Percentiles rank a stretch among this genome's conserved stretches.
These are phyloP conservation scores for Scenedesmus sp. DNA, from an alignment of 163 green algal genomes.

Conservation along the genomic window DNA sequence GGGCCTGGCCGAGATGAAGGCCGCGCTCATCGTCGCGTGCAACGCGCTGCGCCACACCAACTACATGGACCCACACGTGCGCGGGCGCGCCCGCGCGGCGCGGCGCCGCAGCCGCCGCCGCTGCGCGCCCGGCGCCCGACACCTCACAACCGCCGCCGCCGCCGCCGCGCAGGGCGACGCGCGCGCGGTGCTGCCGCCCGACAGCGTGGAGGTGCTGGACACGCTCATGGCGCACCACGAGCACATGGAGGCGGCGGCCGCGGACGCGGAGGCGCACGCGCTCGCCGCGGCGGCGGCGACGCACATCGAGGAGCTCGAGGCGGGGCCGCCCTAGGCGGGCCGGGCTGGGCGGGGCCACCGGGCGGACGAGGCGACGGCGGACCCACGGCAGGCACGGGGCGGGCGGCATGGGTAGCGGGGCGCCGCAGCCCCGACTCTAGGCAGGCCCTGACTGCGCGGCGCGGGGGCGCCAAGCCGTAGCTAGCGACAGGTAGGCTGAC, in stretches of 20 bases:
- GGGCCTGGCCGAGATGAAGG: constrained; percentile 24
- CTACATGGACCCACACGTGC: constrained; percentile 38
- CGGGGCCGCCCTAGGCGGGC: no score
- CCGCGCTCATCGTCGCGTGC: constrained; percentile 17
- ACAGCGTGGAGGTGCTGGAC: constrained; percentile 37
- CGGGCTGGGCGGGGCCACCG: no score
- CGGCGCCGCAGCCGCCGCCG: neutral
- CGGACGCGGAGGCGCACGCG: neutral
- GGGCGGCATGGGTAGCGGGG: no score
- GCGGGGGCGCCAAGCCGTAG: no score
- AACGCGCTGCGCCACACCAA: constrained; percentile 25
- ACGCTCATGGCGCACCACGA: constrained; percentile 12
- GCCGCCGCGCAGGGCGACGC: constrained; percentile 7
- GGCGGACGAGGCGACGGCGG: no score
- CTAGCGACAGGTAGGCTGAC: no score
- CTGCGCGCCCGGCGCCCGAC: neutral
- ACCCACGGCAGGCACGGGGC: no score
- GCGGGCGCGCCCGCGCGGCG: neutral
- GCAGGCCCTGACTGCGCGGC: no score
- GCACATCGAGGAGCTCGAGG: constrained; percentile 4
- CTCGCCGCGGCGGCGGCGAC: no score
- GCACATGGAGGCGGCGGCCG: neutral
- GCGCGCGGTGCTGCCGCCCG: constrained; percentile 2
- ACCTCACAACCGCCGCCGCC: neutral
- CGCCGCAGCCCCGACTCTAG: no score